Evolutionary conservation across 805 yeast species (phyloP), one percentile per base, ranked within the genome.

Genomic region (Lipomyces orientalis): DNA sequence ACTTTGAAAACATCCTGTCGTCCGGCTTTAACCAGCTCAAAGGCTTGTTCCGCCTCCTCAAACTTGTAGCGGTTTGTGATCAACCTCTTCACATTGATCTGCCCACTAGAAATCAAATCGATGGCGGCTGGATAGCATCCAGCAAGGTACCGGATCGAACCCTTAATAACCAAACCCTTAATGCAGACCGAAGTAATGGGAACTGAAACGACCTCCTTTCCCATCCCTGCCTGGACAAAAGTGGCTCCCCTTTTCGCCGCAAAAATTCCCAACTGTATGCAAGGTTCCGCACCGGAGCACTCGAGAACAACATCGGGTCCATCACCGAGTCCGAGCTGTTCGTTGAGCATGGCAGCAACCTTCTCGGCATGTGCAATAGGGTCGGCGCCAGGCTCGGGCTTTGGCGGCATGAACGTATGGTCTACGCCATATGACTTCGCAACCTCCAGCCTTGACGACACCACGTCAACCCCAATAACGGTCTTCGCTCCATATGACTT

Each of bases 201-300:
- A 83, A 92, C 87, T 64, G 83, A 83, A 65, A 90, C 83, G 54
- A 84, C 81, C 55, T 86, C 88, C 55, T 83, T 85, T 25, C 96
- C 93, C 87, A 90, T 90, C 54, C 97, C 97, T 37, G 90, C 93
- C 78, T 91, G 97, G 34, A 90, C 92, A 73, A 83, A 87, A 58
- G 87, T 82, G 29, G 96, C 97, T 64, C 90, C n/a, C n/a, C n/a
- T n/a, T n/a, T n/a, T n/a, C n/a, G n/a, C n/a, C n/a, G n/a, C n/a
- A n/a, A n/a, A n/a, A n/a, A n/a, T n/a, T n/a, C n/a, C n/a, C n/a
- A n/a, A n/a, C n/a, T n/a, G n/a, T n/a, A n/a, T n/a, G n/a, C n/a
- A n/a, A n/a, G 91, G 37, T 86, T 81, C 60, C 80, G 84, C 65
- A 90, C 80, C 51, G 86, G 81, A 58, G 83, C 80, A 56, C 91